These are phyloP conservation scores for Fusarium begoniae DNA, from an alignment of 2,329 filamentous ascomycete genomes.

Conservation along the genomic window DNA sequence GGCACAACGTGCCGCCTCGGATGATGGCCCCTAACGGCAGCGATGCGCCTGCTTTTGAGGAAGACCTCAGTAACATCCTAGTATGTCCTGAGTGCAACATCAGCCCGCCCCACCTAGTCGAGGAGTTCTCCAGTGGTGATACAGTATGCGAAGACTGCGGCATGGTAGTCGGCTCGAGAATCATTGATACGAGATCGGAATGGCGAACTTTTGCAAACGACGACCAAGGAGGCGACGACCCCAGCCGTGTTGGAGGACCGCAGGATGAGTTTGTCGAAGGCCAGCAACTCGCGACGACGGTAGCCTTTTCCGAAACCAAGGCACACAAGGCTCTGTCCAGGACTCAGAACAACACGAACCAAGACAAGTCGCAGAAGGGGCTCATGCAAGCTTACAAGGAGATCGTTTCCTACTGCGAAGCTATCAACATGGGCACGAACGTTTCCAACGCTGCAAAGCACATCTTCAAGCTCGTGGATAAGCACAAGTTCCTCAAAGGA, in stretches of 20 bases:
- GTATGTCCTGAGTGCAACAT: slow-evolving; percentile 93
- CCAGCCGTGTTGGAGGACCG: slow-evolving; percentile 96
- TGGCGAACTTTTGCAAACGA: slow-evolving; percentile 99
- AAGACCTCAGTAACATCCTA: slow-evolving; percentile 87
- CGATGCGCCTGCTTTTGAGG: slow-evolving; percentile 64
- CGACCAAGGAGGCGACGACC: slow-evolving; percentile 94
- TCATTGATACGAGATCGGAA: slow-evolving; percentile 95
- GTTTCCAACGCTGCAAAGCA: slow-evolving; percentile 92
- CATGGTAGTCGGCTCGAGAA: slow-evolving; percentile 86
- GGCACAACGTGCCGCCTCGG: slow-evolving; percentile 54
- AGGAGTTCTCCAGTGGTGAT: slow-evolving; percentile 92
- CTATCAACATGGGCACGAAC: slow-evolving; percentile 80
- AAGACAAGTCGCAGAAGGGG: slow-evolving; percentile 84
- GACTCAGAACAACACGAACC: slow-evolving; percentile 84
- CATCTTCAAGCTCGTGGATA: slow-evolving; percentile 93
- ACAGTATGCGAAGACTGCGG: slow-evolving; percentile 94
- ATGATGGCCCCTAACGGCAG: slow-evolving; percentile 56
- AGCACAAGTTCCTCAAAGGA: slow-evolving; percentile 92
- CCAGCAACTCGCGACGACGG: slow-evolving; percentile 86
- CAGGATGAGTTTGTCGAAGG: slow-evolving; percentile 90
- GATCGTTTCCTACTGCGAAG: slow-evolving; percentile 87
- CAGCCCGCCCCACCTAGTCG: slow-evolving; percentile 88
- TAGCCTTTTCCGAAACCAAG: slow-evolving; percentile 82
- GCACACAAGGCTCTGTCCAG: slow-evolving; percentile 79
- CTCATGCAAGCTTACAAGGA: slow-evolving; percentile 88